Base-by-base conservation (phyloP, 1,139 yeast genomes). In the Scheffersomyces stambukii region DNA sequence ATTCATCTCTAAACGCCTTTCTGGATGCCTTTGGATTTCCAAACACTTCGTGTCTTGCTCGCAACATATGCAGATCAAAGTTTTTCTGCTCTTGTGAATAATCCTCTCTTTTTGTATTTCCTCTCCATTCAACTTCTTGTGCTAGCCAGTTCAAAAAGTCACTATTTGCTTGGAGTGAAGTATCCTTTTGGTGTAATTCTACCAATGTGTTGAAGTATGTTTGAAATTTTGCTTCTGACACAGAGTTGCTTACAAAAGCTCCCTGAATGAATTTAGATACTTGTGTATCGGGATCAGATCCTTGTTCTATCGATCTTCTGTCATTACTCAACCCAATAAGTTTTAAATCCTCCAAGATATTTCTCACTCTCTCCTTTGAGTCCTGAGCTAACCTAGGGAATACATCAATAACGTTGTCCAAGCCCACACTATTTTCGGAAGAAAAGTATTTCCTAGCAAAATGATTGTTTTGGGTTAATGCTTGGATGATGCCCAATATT, bases 21-120 rank as follows among this genome's bases (percentile, higher is more conserved):
- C 89, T 65, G 32, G 63, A 54, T 0, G 83, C 95, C 48, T 74
- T 64, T 8, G 85, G 86, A 46, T 86, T 86, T 2, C 95, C 96
- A 59, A 84, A 86, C 2, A 81, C 75, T 18, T 58, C 51, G 50
- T 84, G 91, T 42, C 95, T 71, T 10, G 81, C 72, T 16, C 64
- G 63, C n/a, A 77, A 48, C 49, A 81, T 52, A 27, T 56, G 58
- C 24, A 61, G 54, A 32, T 70, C 73, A 29, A 74, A 68, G 4
- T 52, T 57, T 15, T 53, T 52, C 32, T 58, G 63, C 9, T 50
- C 42, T 2, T 42, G 50, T 2, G 59, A 38, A 24, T 43, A 48
- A 10, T 44, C 49, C 32, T 59, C 68, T 36, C 64, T 57, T 32
- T 48, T 46, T 22, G 45, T 48, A 10, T 43, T 35, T 16, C 53